These are phyloP conservation scores for Trifolium dubium DNA, from an alignment of 306 rosid genomes.

Conservation along the genomic window DNA sequence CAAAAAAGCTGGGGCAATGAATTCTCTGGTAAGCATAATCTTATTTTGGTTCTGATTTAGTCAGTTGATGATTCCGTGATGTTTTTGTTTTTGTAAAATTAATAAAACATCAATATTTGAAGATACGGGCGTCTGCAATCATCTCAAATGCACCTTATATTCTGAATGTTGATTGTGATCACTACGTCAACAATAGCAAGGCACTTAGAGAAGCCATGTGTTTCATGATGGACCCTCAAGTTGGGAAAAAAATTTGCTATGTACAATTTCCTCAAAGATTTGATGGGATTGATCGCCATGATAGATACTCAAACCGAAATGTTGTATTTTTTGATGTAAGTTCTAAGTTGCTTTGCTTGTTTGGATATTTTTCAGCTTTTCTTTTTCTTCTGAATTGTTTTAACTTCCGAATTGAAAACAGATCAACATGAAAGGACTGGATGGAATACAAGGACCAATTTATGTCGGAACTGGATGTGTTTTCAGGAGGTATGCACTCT, in stretches of 20 bases:
- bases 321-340: conserved; percentile 84
- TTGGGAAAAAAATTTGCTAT: conserved; percentile 76
- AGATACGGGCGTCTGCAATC: conserved; percentile 75
- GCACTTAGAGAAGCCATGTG: conserved; percentile 89
- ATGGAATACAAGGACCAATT: conserved; percentile 83
- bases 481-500: conserved; percentile 75
- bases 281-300: conserved; percentile 83
- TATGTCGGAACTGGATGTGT: conserved; percentile 88
- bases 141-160: conserved; percentile 78
- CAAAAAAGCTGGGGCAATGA: conserved; percentile 90
- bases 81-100: conserved; percentile 2
- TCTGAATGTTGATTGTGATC: conserved; percentile 82
- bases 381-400: conserved; percentile 6
- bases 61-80: conserved; percentile 2
- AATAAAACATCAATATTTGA: conserved; percentile 3
- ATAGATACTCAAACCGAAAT: conserved; percentile 82
- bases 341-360: conserved; percentile 23
- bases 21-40: conserved; percentile 60
- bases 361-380: not conserved
- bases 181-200: conserved; percentile 84
- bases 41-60: not conserved
- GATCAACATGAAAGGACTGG: conserved; percentile 89
- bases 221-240: conserved; percentile 87
- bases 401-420: conserved; percentile 43
- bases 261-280: conserved; percentile 90